These are phyloP conservation scores for Taphrina communis DNA, from an alignment of 1,139 yeast genomes.

Conservation along the genomic window DNA sequence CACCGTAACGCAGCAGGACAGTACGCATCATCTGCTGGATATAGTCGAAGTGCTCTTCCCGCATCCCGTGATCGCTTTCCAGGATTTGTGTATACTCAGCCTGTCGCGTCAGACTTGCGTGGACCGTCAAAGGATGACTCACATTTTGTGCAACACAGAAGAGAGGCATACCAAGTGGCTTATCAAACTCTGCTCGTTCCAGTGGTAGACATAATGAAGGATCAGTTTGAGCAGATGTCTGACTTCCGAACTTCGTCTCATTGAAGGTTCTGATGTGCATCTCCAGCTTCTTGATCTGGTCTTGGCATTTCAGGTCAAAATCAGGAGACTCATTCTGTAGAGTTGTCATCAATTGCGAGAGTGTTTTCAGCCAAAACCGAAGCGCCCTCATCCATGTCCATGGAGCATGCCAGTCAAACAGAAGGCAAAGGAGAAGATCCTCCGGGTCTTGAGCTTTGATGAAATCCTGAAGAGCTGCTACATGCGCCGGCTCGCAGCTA, in stretches of 20 bases:
- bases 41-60: slow-evolving; percentile 53
- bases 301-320: not conserved
- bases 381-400: slow-evolving; percentile 45
- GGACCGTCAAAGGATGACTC: not conserved
- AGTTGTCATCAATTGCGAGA: slow-evolving; percentile 35
- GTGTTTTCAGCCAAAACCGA: slow-evolving; percentile 33
- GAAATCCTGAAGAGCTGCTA: slow-evolving; percentile 37
- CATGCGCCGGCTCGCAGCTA: slow-evolving; percentile 30
- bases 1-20: slow-evolving; percentile 57
- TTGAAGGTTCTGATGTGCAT: slow-evolving; percentile 20
- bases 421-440: slow-evolving; percentile 39
- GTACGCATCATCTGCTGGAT: slow-evolving; percentile 64
- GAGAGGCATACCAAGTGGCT: slow-evolving; percentile 50
- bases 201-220: slow-evolving; percentile 47
- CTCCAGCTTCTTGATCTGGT: slow-evolving; percentile 4
- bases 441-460: slow-evolving; percentile 18
- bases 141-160: slow-evolving; percentile 48
- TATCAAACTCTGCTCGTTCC: slow-evolving; percentile 51
- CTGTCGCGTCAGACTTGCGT: not conserved
- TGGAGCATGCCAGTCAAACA: slow-evolving; percentile 46
- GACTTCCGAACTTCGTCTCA: slow-evolving; percentile 1
- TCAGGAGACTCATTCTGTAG: slow-evolving; percentile 25
- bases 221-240: slow-evolving; percentile 5
- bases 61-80: slow-evolving; percentile 45
- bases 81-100: slow-evolving; percentile 45